Evolutionary conservation across 2,329 filamentous ascomycete species (phyloP), one percentile per base, ranked within the genome.

Genomic region (Sclerotinia glacialis): DNA sequence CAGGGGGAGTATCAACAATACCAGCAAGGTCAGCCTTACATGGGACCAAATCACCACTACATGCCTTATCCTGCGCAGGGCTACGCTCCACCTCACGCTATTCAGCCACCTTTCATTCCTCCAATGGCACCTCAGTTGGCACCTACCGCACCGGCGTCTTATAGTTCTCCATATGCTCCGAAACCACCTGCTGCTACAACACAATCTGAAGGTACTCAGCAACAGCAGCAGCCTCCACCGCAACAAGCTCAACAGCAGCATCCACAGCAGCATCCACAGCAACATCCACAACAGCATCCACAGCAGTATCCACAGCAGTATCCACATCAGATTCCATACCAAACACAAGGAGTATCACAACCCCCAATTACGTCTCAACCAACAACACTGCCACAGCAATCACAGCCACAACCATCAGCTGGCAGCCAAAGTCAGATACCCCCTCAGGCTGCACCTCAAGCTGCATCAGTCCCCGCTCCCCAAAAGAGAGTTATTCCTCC

Each of bases 81-180:
- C 42, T 70, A 65, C 18, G 26, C 11, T 40, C 54, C 67, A 26
- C 66, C 69, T 50, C 63, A 52, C 42, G 56, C 44, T 23, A 67
- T 68, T 50, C 64, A 64, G 54, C 67, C 67, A 58, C 67, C 67
- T 34, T 65, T 65, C 7, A 54, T 66, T 55, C 61, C 68, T 62
- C 59, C 70, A 53, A 70, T 75, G 44, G 68, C 71, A 64, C 69
- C 71, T 68, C 70, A 71, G 58, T 63, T 74, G 60, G 68, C 67
- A 37, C 66, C 68, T 23, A 58, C 69, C 1, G 67, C 52, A 52
- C 58, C 66, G 67, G 49, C 65, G n/a, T 40, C 66, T 31, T 77
- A 77, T 64, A 77, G 74, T 56, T 77, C 76, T 56, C 76, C 76
- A 11, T 77, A 77, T 69, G 75, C 72, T 46, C 71, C 73, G 37